These are phyloP conservation scores for Hemerocallis citrina DNA, from an alignment of 106 monocot genomes.

Conservation along the genomic window DNA sequence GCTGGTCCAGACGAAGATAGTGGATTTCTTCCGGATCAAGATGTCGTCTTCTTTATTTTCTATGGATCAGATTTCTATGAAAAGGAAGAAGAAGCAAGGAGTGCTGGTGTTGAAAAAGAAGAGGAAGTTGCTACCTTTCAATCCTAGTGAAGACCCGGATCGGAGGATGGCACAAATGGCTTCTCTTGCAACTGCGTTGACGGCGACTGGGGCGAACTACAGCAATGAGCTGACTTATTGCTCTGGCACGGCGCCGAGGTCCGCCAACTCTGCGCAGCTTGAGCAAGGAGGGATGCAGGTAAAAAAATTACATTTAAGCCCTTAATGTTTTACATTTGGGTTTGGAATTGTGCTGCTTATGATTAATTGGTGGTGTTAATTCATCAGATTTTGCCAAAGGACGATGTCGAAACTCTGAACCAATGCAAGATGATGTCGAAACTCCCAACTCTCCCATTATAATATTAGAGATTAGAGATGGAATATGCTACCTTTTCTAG, in stretches of 20 bases:
- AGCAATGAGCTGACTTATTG: slow-evolving; percentile 80
- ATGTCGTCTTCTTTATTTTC: slow-evolving; percentile 10
- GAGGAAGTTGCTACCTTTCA: slow-evolving; percentile 70
- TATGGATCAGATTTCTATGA: slow-evolving; percentile 1
- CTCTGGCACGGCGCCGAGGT: slow-evolving; percentile 60
- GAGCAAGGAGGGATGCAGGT: slow-evolving; percentile 97
- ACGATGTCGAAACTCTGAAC: slow-evolving; percentile 62
- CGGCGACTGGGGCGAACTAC: slow-evolving; percentile 53
- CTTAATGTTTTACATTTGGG: neutral
- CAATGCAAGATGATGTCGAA: slow-evolving; percentile 83
- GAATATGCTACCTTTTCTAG: too few species aligned
- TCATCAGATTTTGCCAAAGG: slow-evolving; percentile 57
- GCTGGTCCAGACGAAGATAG: slow-evolving; percentile 85
- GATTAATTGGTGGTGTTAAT: too few species aligned
- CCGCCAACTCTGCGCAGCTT: slow-evolving; percentile 47
- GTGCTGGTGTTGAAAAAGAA: slow-evolving; percentile 59
- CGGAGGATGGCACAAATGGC: slow-evolving; percentile 82
- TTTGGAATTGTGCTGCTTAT: neutral
- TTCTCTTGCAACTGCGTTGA: slow-evolving; percentile 86
- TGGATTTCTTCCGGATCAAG: slow-evolving; percentile 92
- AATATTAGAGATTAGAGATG: too few species aligned
- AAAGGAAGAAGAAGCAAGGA: slow-evolving; percentile 33
- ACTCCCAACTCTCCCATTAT: too few species aligned
- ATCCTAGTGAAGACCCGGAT: slow-evolving; percentile 50
- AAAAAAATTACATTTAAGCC: neutral